Base-by-base conservation (phyloP, 2,329 filamentous ascomycete genomes). In the Talaromyces sp. region DNA sequence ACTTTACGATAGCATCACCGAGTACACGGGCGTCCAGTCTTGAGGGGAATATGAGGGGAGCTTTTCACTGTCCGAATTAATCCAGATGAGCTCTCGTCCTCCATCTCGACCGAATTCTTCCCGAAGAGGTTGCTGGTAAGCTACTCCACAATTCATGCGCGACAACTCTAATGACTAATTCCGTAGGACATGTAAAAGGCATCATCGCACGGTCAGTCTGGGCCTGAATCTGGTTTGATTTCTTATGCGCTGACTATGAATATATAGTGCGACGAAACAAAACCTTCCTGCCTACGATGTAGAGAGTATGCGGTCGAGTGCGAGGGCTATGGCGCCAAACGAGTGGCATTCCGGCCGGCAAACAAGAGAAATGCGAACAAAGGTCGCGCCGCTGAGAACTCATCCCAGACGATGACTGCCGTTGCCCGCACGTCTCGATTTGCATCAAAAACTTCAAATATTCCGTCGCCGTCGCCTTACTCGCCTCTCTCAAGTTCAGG, bases 101-200 rank as follows among this genome's bases (percentile, higher is more conserved):
- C 3, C 31, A 16, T 41, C 56, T 14, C 35, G 56, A 41, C 56
- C 56, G 19, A 58, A 58, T 43, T 58, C 56, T 22, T 58, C 56
- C 35, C 56, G 56, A 31, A 58, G n/a, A 58, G 56, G 56, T 19
- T 58, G 56, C 37, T 58, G 56, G 56, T 58, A 43, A 58, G 56
- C 35, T 10, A 22, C 31, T 43, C 35, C 56, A 3, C 13, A 24
- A 22, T n/a, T 41, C 35, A 11, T 27, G 11, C n/a, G 19, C 27
- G 10, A 11, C 16, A 57, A 24, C 19, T 14, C 22, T 41, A 43
- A 41, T 43, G 9, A 58, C 56, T 31, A 9, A 43, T 24, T 27
- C 27, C 37, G 19, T 37, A 58, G 56, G 56, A 58, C 56, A 31
- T 58, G 56, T 58, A 58, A 58, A 41, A 37, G 56, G 37, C 56